phyloP scores from a whole-genome alignment of 805 yeast genomes.

The Lipomyces anomalus region DNA sequence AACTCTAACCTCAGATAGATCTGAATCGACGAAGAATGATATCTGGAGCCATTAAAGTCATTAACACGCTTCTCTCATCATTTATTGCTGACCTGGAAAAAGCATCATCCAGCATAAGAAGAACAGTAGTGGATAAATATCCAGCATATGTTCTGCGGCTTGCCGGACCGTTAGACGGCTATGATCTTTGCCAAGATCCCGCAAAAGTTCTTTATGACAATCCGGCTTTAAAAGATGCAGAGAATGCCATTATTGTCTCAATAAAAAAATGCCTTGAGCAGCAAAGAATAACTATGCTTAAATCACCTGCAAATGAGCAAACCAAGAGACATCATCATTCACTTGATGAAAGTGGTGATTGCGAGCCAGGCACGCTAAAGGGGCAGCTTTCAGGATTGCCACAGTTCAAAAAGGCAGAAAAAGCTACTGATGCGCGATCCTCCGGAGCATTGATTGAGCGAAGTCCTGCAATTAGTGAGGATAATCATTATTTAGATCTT shows the following conservation, averaged over 20 bases:
- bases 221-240: neutral
- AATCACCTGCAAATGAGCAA: neutral
- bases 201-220: constrained; percentile 5
- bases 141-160: constrained; percentile 15
- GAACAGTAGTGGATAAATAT: neutral
- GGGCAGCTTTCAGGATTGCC: neutral
- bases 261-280: neutral
- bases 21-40: constrained; percentile 7
- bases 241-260: neutral
- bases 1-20: constrained; percentile 1
- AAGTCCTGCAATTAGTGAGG: too few relatives aligned
- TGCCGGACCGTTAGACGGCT: constrained; percentile 7
- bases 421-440: too few relatives aligned
- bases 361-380: neutral
- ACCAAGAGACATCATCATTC: neutral
- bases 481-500: too few relatives aligned
- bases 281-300: neutral
- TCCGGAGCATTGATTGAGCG: too few relatives aligned
- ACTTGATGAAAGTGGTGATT: neutral
- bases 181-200: constrained; percentile 24
- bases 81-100: neutral
- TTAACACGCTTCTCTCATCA: constrained; percentile 1
- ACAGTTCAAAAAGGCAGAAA: too few relatives aligned
- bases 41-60: constrained; percentile 2
- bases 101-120: neutral